These are phyloP conservation scores for Suaeda aralocaspica DNA, from an alignment of 148 eudicot genomes.

Conservation along the genomic window DNA sequence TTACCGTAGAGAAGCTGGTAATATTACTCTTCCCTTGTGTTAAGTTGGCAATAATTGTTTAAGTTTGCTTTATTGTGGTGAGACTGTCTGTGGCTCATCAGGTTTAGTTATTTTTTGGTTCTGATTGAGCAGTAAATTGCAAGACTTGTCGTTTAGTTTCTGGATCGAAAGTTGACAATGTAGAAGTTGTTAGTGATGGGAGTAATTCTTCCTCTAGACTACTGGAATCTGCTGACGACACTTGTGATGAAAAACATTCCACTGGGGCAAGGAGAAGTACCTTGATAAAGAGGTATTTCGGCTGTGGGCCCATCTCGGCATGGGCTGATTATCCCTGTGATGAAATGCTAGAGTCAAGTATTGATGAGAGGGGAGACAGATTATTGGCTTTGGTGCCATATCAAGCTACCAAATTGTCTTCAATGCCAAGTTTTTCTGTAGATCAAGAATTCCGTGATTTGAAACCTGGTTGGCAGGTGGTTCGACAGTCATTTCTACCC, in stretches of 20 bases:
- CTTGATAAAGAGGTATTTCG: slow-evolving; percentile 39
- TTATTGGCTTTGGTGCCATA: slow-evolving; percentile 68
- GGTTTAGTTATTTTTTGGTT: slow-evolving; percentile 14
- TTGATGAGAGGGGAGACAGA: slow-evolving; percentile 26
- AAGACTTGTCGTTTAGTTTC: slow-evolving; percentile 10
- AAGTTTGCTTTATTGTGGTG: not conserved
- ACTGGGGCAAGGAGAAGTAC: slow-evolving; percentile 34
- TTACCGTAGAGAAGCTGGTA: slow-evolving; percentile 43
- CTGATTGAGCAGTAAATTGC: slow-evolving; percentile 23
- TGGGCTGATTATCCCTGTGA: slow-evolving; percentile 37
- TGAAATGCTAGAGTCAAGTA: slow-evolving; percentile 27
- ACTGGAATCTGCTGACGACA: slow-evolving; percentile 15
- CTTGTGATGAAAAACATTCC: slow-evolving; percentile 19
- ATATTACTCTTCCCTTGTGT: slow-evolving; percentile 8
- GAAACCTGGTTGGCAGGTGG: slow-evolving; percentile 58
- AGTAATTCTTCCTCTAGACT: slow-evolving; percentile 17
- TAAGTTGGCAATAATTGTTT: slow-evolving; percentile 1
- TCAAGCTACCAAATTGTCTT: slow-evolving; percentile 41
- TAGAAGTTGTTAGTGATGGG: slow-evolving; percentile 14
- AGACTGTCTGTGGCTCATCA: slow-evolving; percentile 7
- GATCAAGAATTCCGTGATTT: slow-evolving; percentile 39
- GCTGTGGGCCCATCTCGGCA: slow-evolving; percentile 34
- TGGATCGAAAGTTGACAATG: slow-evolving; percentile 14
- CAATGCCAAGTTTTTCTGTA: slow-evolving; percentile 21
- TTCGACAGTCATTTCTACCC: slow-evolving; percentile 40